Evolutionary conservation across 2,329 filamentous ascomycete genomes (phyloP), one percentile per base, ranked within the genome.

Genomic region (Fusarium pininemorale): DNA sequence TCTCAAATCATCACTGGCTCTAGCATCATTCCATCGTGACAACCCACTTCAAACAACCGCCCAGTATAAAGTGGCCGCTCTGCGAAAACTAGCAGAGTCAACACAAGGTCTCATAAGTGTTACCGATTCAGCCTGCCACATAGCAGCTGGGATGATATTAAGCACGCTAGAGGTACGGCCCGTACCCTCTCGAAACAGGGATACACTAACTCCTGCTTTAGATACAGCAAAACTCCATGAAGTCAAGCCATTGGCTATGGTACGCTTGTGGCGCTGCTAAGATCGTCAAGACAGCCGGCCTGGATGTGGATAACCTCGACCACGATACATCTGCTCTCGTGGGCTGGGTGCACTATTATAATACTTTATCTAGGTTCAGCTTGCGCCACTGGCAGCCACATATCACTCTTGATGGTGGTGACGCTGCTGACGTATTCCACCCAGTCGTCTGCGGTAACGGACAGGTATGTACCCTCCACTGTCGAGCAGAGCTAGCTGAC

Each of bases 171-270:
- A 77, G 66, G 75, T 70, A 54, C 3, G 12, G 7, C 4, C 18
- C 13, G 41, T 2, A 26, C 5, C 11, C 5, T 7, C 3, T 10
- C 6, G 2, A 22, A 8, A 2, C 4, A 3, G 7, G 2, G 6
- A 24, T 20, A 2, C 10, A 51, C 35, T 66, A 4, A 44, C 5
- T 12, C 5, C 15, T 7, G 11, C 5, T 0, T 7, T 14, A 77
- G 75, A 54, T 76, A 5, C 70, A 77, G 7, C 74, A 75, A 7
- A 61, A 44, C 7, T 72, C 75, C 0, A 63, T 61, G 14, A 69
- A 59, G 3, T 66, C 75, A 6, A 74, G 62, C 12, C 69, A 76
- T 14, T 77, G 75, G 75, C n/a, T 75, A 0, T 75, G 74, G 73
- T 77, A 73, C 10, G 53, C 53, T 3, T 75, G 75, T 18, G 75